These are phyloP conservation scores for Cryphonectria nitschkei DNA, from an alignment of 2,329 filamentous ascomycete species.

Conservation along the genomic window DNA sequence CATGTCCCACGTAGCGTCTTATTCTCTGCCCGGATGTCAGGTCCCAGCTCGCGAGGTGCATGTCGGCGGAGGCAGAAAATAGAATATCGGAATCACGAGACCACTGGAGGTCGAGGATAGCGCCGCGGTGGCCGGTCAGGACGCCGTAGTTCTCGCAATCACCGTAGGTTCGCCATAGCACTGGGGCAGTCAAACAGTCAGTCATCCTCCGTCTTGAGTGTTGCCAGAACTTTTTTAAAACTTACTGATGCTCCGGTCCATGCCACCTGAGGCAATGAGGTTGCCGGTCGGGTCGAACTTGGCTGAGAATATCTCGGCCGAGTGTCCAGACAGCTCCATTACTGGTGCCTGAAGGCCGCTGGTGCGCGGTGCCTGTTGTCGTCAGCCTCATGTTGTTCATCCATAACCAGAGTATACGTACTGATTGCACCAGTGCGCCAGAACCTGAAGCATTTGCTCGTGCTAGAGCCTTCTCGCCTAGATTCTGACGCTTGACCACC, in stretches of 20 bases:
- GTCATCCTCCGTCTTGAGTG: not conserved
- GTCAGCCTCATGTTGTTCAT: conserved; percentile 32
- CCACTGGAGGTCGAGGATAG: conserved; percentile 92
- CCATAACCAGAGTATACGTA: conserved; percentile 39
- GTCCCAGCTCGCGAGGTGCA: conserved; percentile 93
- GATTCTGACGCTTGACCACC: conserved; percentile 87
- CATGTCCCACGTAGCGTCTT: conserved; percentile 88
- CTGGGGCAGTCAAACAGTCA: conserved; percentile 46
- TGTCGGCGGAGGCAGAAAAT: conserved; percentile 92
- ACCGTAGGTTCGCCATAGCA: conserved; percentile 92
- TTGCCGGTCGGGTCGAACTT: conserved; percentile 89
- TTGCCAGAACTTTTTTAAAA: conserved; percentile 22
- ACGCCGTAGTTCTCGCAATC: conserved; percentile 93
- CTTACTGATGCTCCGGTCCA: conserved; percentile 89
- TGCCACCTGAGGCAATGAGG: conserved; percentile 89
- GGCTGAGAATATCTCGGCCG: conserved; percentile 87
- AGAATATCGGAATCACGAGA: conserved; percentile 90
- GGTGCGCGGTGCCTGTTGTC: conserved; percentile 69
- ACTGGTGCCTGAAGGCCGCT: conserved; percentile 86
- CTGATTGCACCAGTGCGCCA: conserved; percentile 54
- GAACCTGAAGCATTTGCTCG: conserved; percentile 54
- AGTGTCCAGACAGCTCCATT: conserved; percentile 85
- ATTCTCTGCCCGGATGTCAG: conserved; percentile 89
- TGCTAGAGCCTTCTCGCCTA: conserved; percentile 54
- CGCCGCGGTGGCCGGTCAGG: conserved; percentile 86